Conservation (phyloP, 768 basidiomycete genomes). For the Auricularia sp. region DNA sequence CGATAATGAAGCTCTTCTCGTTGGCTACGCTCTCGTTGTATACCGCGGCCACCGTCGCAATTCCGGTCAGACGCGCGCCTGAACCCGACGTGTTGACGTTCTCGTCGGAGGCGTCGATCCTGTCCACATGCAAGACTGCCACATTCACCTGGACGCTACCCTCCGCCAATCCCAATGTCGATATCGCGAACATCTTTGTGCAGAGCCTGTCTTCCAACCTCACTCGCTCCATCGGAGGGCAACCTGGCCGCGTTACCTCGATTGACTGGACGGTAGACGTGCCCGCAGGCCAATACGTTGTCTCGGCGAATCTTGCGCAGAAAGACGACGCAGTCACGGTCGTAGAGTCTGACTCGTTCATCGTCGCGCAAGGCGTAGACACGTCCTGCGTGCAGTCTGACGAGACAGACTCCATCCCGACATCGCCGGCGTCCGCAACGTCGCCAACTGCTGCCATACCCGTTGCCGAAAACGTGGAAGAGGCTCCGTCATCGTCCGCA, state of each 20-base stretch:
- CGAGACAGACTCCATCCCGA: not conserved
- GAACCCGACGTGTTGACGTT: too few relatives aligned
- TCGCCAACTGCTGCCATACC: not conserved
- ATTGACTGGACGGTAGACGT: not conserved
- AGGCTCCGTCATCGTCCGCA: not conserved
- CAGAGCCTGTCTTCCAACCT: not conserved
- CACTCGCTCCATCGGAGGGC: not conserved
- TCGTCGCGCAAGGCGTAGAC: not conserved
- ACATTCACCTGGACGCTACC: too few relatives aligned
- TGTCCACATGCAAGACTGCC: too few relatives aligned
- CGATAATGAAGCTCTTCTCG: too few relatives aligned
- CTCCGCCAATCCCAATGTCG: not conserved
- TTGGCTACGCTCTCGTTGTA: too few relatives aligned
- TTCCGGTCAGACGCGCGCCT: too few relatives aligned
- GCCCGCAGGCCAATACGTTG: not conserved
- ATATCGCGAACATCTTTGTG: not conserved
- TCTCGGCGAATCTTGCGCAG: not conserved
- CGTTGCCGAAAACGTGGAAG: not conserved
- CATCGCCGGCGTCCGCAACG: not conserved
- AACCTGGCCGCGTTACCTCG: not conserved
- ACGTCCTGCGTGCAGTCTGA: not conserved
- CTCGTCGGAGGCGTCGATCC: too few relatives aligned
- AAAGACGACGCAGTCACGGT: not conserved
- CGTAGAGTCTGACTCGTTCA: not conserved
- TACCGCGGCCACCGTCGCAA: too few relatives aligned